Evolutionary conservation across 2,329 filamentous ascomycete genomes (phyloP), one percentile per base, ranked within the genome.

Genomic region (Saccharata proteae): DNA sequence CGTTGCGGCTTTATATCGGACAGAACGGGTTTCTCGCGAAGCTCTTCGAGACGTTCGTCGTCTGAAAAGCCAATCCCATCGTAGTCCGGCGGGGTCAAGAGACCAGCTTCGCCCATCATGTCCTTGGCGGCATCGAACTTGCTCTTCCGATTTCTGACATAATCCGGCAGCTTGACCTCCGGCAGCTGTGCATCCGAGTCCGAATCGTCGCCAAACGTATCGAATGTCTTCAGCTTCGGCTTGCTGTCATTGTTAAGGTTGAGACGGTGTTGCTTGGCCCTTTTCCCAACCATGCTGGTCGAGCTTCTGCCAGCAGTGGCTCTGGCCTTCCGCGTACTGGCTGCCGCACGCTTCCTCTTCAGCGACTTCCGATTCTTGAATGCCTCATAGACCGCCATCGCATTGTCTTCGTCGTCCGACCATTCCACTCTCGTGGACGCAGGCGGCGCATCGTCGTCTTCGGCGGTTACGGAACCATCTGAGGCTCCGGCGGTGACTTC

Each of bases 1-100:
- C 77, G 69, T 19, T 71, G 78, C 0, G 81, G 77, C 30, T 71
- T 75, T 31, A 80, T 59, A 3, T 44, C 43, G 2, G 31, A 27
- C 32, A 96, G 80, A 2, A 69, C 58, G 0, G 88, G 88, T 31
- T 76, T 77, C 50, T 86, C 77, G 32, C 68, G 60, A 9, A 83
- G 51, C 8, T 73, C 61, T 38, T 71, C 71, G 18, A 78, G 51
- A 4, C 60, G 58, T 30, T 79, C 74, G 38, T 78, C 68, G 30
- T 85, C 80, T 0, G 77, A 80, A 41, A 93, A 86, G 7, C 80
- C 66, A 11, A 94, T 64, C 28, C 77, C 75, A 1, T 76, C 69
- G 48, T 80, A 93, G 29, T 72, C 69, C 0, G 90, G 90, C 0
- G 90, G 84, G 2, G 92, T 54, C 39, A 71, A 76, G 25, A 94